Evolutionary conservation across 192 early-diverging fungal species (phyloP), one percentile per base, ranked within the genome.

Genomic region (Spizellomyces punctatus): DNA sequence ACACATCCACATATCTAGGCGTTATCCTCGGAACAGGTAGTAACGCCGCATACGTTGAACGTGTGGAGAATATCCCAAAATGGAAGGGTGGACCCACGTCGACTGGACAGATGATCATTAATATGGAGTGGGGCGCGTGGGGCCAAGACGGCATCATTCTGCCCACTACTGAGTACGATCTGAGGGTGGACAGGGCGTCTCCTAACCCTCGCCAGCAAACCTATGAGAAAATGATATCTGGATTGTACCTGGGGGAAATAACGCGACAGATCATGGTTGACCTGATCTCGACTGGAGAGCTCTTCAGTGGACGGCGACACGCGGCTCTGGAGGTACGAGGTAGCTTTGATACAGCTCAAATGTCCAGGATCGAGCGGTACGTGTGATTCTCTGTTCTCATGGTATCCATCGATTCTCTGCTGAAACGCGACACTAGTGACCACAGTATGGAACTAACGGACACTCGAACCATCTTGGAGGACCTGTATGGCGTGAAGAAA

Each of bases 191-290:
- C 82, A 79, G 85, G 61, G 84, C 85, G 62, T 90, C 91, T 46
- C 76, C 82, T 41, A 91, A 91, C 68, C 93, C 94, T 41, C 87
- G 89, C 67, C 85, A 90, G 80, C 96, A 97, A 78, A 89, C 88
- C 12, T 97, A 91, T 81, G 96, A 99, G 82, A 98, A 98, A 82
- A 93, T 95, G 90, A 90, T 98, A 64, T 94, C 94, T 44, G 96
- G 96, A 71, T 83, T 92, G 76, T 99, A 96, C 73, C 79, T 99
- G 71, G 95, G 96, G 66, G 96, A 99, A 80, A 80, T 98, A 36
- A 89, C 89, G 4, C 89, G 96, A 46, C 78, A 93, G 73, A 83
- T 91, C 43, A 66, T 92, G 47, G 75, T 95, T 43, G 94, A 97
- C 80, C 85, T 96, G 69, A 87, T 91, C 57, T 80, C 92, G 66